Percentiles rank a stretch among this genome's conserved stretches.
phyloP scores from a whole-genome alignment of 1,139 yeast genomes.

The Lodderomyces theae region DNA sequence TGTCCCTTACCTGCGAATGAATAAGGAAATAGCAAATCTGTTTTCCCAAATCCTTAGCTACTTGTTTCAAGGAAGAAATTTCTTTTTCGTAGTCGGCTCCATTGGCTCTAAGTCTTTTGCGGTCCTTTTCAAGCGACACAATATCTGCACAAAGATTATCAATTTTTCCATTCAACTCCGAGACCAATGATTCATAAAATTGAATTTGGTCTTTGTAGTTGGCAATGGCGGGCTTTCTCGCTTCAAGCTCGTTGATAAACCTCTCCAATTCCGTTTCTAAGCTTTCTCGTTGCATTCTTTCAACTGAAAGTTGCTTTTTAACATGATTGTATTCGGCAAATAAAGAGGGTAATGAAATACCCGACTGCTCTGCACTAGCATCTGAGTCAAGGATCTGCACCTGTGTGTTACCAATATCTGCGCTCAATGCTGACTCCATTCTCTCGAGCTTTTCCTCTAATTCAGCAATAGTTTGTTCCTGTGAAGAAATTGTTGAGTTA shows the following conservation, averaged over 20 bases:
- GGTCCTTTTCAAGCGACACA: conserved; percentile 39
- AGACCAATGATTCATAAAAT: conserved; percentile 40
- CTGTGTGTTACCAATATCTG: conserved; percentile 24
- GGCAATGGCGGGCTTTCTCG: conserved; percentile 73
- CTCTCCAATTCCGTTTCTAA: conserved; percentile 69
- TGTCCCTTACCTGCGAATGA: conserved; percentile 58
- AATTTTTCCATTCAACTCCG: conserved; percentile 39
- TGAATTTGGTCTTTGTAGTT: conserved; percentile 58
- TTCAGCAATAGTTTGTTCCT: conserved; percentile 32
- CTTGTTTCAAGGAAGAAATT: conserved; percentile 46
- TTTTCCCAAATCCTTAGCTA: conserved; percentile 70
- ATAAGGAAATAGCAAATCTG: conserved; percentile 75
- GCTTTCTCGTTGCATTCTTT: conserved; percentile 66
- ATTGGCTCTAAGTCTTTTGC: conserved; percentile 28
- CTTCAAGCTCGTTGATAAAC: conserved; percentile 74
- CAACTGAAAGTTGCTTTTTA: conserved; percentile 66
- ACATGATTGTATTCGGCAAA: conserved; percentile 66
- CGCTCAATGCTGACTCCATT: conserved; percentile 43
- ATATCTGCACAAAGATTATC: conserved; percentile 40
- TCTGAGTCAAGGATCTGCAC: not conserved
- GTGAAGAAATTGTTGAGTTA: conserved; percentile 23
- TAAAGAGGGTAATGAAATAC: conserved; percentile 65
- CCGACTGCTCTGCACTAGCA: conserved; percentile 38
- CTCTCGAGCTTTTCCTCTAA: conserved; percentile 38
- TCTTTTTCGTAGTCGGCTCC: conserved; percentile 37